Evolutionary conservation across 2,329 filamentous ascomycete species (phyloP).

Genomic region (Ascosphaera pollenicola): DNA sequence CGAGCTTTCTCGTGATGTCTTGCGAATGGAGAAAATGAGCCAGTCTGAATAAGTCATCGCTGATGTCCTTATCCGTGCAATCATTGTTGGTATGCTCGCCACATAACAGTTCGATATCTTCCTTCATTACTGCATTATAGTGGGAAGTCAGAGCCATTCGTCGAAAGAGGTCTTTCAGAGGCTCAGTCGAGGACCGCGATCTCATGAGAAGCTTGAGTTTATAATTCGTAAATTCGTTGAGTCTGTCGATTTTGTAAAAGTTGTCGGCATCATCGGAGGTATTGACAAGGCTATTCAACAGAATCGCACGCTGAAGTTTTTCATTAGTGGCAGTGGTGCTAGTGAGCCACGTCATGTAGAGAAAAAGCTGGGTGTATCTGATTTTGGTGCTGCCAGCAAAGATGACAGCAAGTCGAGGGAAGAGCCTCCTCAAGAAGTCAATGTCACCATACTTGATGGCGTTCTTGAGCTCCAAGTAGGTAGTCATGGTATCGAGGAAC

Average conservation of each 20-base stretch:
- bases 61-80: not conserved
- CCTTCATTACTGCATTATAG: not conserved
- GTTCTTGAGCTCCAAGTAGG: not conserved
- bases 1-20: not conserved
- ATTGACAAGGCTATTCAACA: not conserved
- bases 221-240: not conserved
- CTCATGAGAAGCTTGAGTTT: not conserved
- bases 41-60: not conserved
- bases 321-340: not conserved
- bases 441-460: constrained; percentile 1
- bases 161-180: not conserved
- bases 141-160: not conserved
- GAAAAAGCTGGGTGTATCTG: not conserved
- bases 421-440: not conserved
- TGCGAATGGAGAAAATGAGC: not conserved
- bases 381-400: not conserved
- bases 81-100: not conserved
- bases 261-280: not conserved
- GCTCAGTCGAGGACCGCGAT: not conserved
- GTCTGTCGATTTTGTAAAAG: not conserved
- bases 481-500: not conserved
- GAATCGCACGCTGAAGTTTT: not conserved
- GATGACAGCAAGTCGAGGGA: not conserved
- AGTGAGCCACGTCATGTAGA: constrained; percentile 1
- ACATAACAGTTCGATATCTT: not conserved